Conservation (phyloP, 495 filamentous ascomycete genomes). For the Lichenothelia convexa region DNA sequence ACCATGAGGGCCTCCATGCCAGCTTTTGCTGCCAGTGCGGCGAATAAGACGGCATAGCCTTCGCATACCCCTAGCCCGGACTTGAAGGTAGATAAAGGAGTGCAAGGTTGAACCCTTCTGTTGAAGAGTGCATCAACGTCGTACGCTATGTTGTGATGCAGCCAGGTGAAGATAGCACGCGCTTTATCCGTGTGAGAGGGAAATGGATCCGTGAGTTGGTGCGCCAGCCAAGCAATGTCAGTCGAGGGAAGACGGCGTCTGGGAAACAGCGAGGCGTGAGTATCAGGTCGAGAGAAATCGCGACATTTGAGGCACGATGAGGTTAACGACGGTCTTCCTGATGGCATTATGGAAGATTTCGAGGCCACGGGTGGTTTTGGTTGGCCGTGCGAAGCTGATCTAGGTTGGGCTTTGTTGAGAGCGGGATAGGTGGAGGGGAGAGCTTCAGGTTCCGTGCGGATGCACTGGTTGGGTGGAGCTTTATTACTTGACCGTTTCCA, state of each 20-base stretch:
- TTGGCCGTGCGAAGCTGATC: conserved; percentile 36
- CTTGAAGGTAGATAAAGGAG: conserved; percentile 46
- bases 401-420: conserved; percentile 38
- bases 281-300: conserved; percentile 70
- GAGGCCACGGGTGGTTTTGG: conserved; percentile 22
- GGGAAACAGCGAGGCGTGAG: conserved; percentile 60
- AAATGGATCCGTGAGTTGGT: conserved; percentile 62
- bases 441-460: conserved; percentile 35
- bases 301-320: conserved; percentile 77
- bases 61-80: conserved; percentile 74
- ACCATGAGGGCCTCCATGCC: conserved; percentile 57
- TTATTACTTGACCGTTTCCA: too few relatives aligned
- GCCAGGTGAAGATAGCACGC: conserved; percentile 80
- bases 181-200: conserved; percentile 73
- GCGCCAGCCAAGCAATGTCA: conserved; percentile 53
- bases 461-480: conserved; percentile 35
- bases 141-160: conserved; percentile 84
- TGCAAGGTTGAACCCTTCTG: conserved; percentile 43
- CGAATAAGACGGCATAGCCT: conserved; percentile 76
- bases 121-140: conserved; percentile 61
- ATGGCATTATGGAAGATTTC: conserved; percentile 5
- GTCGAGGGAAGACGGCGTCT: conserved; percentile 43
- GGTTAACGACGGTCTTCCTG: conserved; percentile 14
- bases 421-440: conserved; percentile 35
- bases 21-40: conserved; percentile 49